Base-by-base conservation (phyloP, 2,329 filamentous ascomycete genomes). In the Huntiella savannae region DNA sequence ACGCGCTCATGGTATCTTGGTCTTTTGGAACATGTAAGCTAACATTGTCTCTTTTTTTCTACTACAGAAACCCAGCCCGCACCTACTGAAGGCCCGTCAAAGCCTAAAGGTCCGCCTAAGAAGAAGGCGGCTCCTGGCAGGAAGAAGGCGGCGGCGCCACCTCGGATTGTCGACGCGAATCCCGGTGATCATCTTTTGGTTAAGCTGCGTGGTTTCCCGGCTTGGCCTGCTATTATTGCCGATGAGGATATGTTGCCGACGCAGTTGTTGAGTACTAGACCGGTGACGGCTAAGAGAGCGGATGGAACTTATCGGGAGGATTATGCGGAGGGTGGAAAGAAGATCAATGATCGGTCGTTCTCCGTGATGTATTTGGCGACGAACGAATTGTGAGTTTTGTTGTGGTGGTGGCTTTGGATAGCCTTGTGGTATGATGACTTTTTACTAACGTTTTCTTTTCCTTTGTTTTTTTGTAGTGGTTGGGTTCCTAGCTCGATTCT, bases 351-450 rank as follows among this genome's bases (percentile, higher is more conserved):
- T 62, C 75, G 88, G 52, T 86, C 82, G 28, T 96, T 86, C 59
- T 84, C 88, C 4, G 78, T 96, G 57, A 95, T 96, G 88, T 96
- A 94, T 60, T 67, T 96, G 43, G 70, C 76, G 52, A 94, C 87
- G 34, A 95, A 96, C 57, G 88, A 96, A 70, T 96, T 98, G 91
- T 98, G 66, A 75, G 88, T 76, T 28, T 28, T 28, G 22, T 28
- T 28, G 7, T 2, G 8, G 8, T 36, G 17, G 15, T 39, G 12
- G 7, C 22, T 33, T 19, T 6, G 15, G 19, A 4, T 28, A 8
- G 5, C 8, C 11, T 13, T 36, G 12, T 36, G 32, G 12, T 33
- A 34, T 6, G 17, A 28, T 4, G 17, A 12, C 5, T 36, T 15
- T 15, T n/a, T 19, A 43, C n/a, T 17, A 48, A 38, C 34, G n/a